A percentile compares a stretch with the other conserved stretches of the same genome.
phyloP scores from a whole-genome alignment of 108 stramenopile species.

The Nitzschia putrida region DNA sequence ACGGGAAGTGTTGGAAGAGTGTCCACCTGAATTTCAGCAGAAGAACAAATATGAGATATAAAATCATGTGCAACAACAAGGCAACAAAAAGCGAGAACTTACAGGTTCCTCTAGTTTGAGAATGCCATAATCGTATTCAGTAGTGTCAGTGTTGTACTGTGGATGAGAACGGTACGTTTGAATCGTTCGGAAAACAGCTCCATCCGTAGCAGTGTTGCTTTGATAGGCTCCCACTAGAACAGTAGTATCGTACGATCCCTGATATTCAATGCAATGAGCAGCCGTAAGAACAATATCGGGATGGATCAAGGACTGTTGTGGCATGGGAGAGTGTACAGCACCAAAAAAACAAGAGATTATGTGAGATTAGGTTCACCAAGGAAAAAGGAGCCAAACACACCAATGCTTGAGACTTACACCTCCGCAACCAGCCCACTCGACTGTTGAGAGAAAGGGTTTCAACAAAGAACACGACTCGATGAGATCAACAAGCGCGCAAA shows the following conservation, averaged over 20 bases:
- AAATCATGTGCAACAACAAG: too few relatives aligned
- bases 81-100: background rate
- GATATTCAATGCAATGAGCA: background rate
- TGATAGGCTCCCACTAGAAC: background rate
- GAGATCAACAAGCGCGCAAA: too few relatives aligned
- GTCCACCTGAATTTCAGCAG: too few relatives aligned
- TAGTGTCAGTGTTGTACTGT: slow-evolving; percentile 11
- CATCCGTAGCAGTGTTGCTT: slow-evolving; percentile 1
- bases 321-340: too few relatives aligned
- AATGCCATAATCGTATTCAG: slow-evolving; percentile 31
- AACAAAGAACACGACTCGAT: too few relatives aligned
- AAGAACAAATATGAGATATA: too few relatives aligned
- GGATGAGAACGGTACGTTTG: slow-evolving; percentile 7
- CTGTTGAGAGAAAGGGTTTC: background rate
- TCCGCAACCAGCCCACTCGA: background rate
- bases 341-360: too few relatives aligned
- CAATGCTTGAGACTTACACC: background rate
- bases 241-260: too few relatives aligned
- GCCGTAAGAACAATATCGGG: background rate
- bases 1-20: background rate
- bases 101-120: slow-evolving; percentile 24
- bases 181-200: slow-evolving; percentile 2
- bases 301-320: background rate
- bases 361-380: background rate
- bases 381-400: background rate